A percentile compares a stretch with the other conserved stretches of the same genome.
phyloP scores from a whole-genome alignment of 148 eudicot genomes.

The Silene conica region DNA sequence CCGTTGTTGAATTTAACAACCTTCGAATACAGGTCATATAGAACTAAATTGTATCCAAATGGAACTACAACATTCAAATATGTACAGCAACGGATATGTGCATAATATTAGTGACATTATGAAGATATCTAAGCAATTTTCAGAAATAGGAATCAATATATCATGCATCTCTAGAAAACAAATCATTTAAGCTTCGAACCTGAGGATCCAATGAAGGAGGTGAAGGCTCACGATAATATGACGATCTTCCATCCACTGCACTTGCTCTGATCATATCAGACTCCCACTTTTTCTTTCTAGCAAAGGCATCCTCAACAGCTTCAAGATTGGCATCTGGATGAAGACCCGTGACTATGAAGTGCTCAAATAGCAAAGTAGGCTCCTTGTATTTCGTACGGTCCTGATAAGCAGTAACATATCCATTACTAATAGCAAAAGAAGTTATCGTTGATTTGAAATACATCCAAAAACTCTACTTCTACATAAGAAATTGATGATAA shows the following conservation, averaged over 20 bases:
- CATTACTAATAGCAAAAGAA: slow-evolving; percentile 10
- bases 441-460: not conserved
- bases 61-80: not conserved
- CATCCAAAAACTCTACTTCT: not conserved
- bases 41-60: not conserved
- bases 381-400: slow-evolving; percentile 62
- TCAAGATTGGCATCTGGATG: slow-evolving; percentile 84
- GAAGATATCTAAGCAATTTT: not conserved
- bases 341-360: slow-evolving; percentile 82
- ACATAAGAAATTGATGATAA: not conserved
- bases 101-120: not conserved
- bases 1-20: too few relatives aligned
- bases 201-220: slow-evolving; percentile 75
- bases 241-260: slow-evolving; percentile 30
- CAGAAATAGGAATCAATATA: not conserved
- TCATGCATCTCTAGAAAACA: not conserved
- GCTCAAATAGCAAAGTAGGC: slow-evolving; percentile 83
- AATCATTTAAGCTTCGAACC: slow-evolving; percentile 36
- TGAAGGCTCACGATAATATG: slow-evolving; percentile 41
- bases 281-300: slow-evolving; percentile 75
- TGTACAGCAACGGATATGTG: not conserved
- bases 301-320: slow-evolving; percentile 71
- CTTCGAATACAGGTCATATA: not conserved
- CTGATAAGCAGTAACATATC: slow-evolving; percentile 38
- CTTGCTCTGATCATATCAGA: slow-evolving; percentile 36